phyloP scores from a whole-genome alignment of 202 grass and related monocot species.

The Zizania palustris region DNA sequence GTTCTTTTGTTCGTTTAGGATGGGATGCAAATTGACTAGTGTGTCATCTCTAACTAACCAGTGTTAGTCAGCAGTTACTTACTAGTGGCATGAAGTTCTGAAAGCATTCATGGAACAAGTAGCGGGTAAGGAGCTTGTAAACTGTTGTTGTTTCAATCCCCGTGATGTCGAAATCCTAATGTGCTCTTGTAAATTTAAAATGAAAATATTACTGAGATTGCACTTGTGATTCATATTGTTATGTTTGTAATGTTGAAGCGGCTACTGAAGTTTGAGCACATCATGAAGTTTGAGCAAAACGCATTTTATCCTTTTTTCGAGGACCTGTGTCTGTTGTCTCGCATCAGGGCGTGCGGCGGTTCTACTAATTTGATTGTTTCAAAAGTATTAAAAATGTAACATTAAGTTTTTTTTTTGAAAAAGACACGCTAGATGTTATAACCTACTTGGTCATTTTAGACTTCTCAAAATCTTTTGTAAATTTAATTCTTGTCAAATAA shows the following conservation, averaged over 20 bases:
- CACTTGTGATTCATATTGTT: not conserved
- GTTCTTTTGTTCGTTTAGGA: slow-evolving; percentile 57
- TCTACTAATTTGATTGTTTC: too few relatives aligned
- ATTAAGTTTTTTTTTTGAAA: too few relatives aligned
- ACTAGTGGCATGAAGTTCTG: slow-evolving; percentile 52
- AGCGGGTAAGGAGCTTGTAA: slow-evolving; percentile 41
- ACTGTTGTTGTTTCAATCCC: slow-evolving; percentile 42
- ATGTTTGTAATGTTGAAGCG: not conserved
- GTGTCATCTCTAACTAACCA: slow-evolving; percentile 51
- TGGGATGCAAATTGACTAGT: slow-evolving; percentile 60
- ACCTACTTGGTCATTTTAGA: too few relatives aligned
- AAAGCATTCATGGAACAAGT: slow-evolving; percentile 55
- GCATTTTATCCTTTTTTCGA: too few relatives aligned
- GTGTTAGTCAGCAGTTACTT: slow-evolving; percentile 58
- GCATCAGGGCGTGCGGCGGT: not conserved
- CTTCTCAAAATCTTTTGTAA: too few relatives aligned
- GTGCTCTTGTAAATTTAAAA: slow-evolving; percentile 60
- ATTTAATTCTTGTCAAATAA: too few relatives aligned
- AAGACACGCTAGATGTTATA: too few relatives aligned
- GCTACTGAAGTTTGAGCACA: not conserved
- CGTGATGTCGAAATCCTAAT: slow-evolving; percentile 37
- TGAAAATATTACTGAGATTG: slow-evolving; percentile 38
- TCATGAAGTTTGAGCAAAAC: too few relatives aligned
- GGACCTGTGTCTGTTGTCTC: too few relatives aligned
- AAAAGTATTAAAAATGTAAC: too few relatives aligned